A percentile compares a stretch with the other conserved stretches of the same genome.
phyloP scores from a whole-genome alignment of 2,329 filamentous ascomycete genomes.

The Cladosporium halotolerans region DNA sequence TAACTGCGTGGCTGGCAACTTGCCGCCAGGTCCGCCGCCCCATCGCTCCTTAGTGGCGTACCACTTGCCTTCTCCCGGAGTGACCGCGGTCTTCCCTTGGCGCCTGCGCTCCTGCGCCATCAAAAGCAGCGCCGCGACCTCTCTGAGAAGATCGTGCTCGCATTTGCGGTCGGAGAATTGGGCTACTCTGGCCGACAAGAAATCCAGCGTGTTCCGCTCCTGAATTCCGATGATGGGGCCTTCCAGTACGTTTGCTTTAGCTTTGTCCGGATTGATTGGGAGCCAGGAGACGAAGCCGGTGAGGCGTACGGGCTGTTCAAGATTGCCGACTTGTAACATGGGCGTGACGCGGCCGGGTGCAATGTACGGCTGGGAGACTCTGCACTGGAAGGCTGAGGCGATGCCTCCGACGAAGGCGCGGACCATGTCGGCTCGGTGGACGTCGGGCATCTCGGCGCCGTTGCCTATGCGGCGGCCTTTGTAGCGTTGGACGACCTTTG shows the following conservation, averaged over 20 bases:
- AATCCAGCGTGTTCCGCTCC: constrained; percentile 49
- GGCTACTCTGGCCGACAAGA: constrained; percentile 27
- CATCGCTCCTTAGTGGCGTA: constrained; percentile 53
- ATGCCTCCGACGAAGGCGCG: constrained; percentile 52
- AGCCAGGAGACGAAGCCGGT: constrained; percentile 49
- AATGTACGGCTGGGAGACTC: constrained; percentile 27
- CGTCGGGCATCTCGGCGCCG: constrained; percentile 54
- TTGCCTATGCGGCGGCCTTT: constrained; percentile 53
- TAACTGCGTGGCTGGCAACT: constrained; percentile 29
- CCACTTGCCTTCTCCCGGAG: constrained; percentile 53
- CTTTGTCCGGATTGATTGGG: constrained; percentile 47
- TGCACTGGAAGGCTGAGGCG: constrained; percentile 53
- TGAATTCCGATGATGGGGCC: constrained; percentile 53
- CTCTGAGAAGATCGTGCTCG: constrained; percentile 50
- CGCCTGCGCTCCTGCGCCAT: constrained; percentile 56
- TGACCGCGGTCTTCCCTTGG: constrained; percentile 45
- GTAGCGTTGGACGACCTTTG: constrained; percentile 34
- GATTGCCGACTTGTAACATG: constrained; percentile 34
- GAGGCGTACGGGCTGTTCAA: constrained; percentile 53
- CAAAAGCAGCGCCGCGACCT: constrained; percentile 52
- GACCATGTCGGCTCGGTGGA: constrained; percentile 50
- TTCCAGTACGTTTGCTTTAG: constrained; percentile 50
- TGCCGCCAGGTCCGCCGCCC: constrained; percentile 48
- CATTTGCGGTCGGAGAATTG: constrained; percentile 13
- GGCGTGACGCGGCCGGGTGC: constrained; percentile 39